phyloP scores from a whole-genome alignment of 1,284 basidiomycete species.

The Vanrija humicola region DNA sequence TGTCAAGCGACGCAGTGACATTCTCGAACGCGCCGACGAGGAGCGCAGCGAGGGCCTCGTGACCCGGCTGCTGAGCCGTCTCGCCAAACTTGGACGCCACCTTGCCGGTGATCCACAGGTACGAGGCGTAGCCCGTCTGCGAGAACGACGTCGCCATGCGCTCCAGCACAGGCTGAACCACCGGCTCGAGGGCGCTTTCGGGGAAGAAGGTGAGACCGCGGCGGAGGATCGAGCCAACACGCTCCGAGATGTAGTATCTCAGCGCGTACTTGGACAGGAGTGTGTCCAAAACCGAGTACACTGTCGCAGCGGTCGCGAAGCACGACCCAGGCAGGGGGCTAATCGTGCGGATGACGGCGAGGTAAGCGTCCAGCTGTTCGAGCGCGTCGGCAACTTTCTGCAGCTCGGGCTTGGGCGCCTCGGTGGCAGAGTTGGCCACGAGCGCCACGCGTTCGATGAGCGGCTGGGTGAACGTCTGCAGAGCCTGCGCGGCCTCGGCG shows the following conservation, averaged over 20 bases:
- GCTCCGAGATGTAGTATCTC: constrained; percentile 75
- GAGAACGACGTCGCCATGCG: constrained; percentile 78
- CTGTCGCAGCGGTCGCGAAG: constrained; percentile 69
- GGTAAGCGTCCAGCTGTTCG: constrained; percentile 84
- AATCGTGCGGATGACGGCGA: constrained; percentile 72
- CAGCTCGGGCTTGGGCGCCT: constrained; percentile 58
- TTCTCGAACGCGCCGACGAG: constrained; percentile 68
- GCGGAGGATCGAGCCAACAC: constrained; percentile 79
- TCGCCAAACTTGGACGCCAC: constrained; percentile 68
- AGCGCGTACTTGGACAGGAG: constrained; percentile 78
- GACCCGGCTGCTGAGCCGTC: constrained; percentile 51
- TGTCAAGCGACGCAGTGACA: constrained; percentile 65
- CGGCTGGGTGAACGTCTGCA: constrained; percentile 73
- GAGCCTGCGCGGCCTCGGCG: constrained; percentile 74
- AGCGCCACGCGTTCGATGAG: constrained; percentile 52
- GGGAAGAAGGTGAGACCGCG: constrained; percentile 77
- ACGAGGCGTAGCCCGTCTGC: constrained; percentile 75
- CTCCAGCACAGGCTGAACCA: constrained; percentile 67
- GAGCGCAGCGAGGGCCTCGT: constrained; percentile 43
- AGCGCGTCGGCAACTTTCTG: constrained; percentile 72
- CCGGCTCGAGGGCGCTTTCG: constrained; percentile 60
- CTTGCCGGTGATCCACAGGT: constrained; percentile 92
- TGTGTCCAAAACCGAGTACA: constrained; percentile 77
- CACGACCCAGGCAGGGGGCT: constrained; percentile 77
- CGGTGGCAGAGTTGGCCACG: constrained; percentile 29